Conservation (phyloP, 2,329 filamentous ascomycete genomes). For the Akanthomyces muscarius region DNA sequence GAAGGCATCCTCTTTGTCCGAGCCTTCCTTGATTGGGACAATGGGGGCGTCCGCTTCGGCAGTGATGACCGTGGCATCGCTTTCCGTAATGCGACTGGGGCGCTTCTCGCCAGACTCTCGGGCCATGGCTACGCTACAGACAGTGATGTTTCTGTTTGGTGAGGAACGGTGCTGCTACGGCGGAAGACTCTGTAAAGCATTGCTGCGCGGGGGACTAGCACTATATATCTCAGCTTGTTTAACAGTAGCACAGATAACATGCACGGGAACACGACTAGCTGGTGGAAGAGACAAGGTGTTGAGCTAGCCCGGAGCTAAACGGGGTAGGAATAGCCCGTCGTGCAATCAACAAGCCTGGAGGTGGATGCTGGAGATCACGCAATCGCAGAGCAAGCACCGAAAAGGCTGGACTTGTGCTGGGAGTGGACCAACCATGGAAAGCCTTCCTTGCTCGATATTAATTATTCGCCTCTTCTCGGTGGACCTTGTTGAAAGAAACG, state of each 20-base stretch:
- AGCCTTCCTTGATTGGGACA: background rate
- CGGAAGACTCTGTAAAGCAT: background rate
- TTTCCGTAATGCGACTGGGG: conserved; percentile 5
- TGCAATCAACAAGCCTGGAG: background rate
- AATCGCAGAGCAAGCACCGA: conserved; percentile 4
- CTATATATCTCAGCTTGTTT: background rate
- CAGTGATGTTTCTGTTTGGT: background rate
- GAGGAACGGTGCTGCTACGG: background rate
- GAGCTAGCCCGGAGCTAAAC: background rate
- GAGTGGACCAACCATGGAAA: background rate
- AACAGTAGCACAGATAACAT: background rate
- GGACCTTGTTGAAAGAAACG: background rate
- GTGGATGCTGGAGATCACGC: conserved; percentile 10
- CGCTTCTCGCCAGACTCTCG: background rate
- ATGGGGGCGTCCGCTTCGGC: conserved; percentile 11
- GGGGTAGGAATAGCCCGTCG: too few relatives aligned
- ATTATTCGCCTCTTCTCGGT: background rate
- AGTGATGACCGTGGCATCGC: conserved; percentile 1
- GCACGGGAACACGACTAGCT: background rate
- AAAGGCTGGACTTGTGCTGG: background rate
- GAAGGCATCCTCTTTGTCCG: conserved; percentile 1
- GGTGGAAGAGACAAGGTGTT: background rate
- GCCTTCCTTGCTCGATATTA: background rate
- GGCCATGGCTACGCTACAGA: background rate
- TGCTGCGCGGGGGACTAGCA: background rate